Evolutionary conservation across 2,329 filamentous ascomycete genomes (phyloP).

Genomic region (Coniochaeta sp.): DNA sequence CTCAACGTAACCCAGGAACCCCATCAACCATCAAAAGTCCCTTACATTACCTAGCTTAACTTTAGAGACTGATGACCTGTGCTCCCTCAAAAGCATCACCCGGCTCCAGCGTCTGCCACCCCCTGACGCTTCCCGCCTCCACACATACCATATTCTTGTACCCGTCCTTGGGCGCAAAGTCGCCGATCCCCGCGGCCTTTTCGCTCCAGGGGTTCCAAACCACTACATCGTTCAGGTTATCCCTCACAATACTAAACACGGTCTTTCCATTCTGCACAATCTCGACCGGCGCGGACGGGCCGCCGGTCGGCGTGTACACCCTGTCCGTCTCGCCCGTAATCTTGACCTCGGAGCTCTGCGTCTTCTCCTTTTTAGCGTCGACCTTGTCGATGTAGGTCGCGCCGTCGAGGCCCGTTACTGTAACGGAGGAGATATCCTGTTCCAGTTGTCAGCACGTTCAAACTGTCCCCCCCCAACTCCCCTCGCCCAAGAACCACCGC

Average conservation of each 20-base stretch:
- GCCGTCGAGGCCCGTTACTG: constrained; percentile 68
- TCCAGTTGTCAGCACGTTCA: neutral
- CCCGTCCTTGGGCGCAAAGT: constrained; percentile 83
- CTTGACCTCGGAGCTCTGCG: constrained; percentile 54
- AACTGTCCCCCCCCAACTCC: too few species aligned
- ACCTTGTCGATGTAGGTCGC: constrained; percentile 82
- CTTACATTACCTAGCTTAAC: too few species aligned
- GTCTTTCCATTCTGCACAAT: constrained; percentile 57
- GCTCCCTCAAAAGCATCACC: constrained; percentile 61
- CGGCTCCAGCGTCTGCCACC: constrained; percentile 78
- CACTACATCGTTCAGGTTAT: constrained; percentile 81
- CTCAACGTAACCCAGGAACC: too few species aligned
- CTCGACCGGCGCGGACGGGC: constrained; percentile 48
- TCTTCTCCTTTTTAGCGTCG: constrained; percentile 54
- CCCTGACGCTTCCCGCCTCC: constrained; percentile 77
- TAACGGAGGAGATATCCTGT: constrained; percentile 71
- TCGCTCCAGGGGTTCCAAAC: constrained; percentile 97
- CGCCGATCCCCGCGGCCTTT: constrained; percentile 72
- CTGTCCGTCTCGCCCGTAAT: constrained; percentile 80
- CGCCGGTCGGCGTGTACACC: constrained; percentile 68
- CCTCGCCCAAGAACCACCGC: too few species aligned
- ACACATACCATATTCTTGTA: constrained; percentile 93
- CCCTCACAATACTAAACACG: constrained; percentile 67
- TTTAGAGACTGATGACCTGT: constrained; percentile 38
- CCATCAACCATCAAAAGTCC: too few species aligned